Conservation (phyloP, 371 early-diverging fungal species). For the Mortierella sp. region DNA sequence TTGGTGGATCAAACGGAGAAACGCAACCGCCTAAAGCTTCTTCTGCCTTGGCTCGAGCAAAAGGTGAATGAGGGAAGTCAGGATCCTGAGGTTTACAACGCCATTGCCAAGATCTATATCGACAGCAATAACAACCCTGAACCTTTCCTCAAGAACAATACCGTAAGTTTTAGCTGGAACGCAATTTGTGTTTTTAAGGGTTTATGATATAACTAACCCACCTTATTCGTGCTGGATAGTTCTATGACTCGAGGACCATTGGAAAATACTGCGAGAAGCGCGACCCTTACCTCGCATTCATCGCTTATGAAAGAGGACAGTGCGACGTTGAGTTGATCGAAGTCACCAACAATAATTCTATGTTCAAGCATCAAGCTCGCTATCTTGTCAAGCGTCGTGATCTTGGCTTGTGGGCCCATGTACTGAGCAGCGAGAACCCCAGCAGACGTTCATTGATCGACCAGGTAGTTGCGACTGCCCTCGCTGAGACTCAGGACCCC, state of each 20-base stretch:
- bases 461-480: slow-evolving; percentile 88
- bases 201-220: background rate
- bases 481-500: slow-evolving; percentile 95
- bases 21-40: slow-evolving; percentile 95
- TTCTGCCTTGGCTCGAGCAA: slow-evolving; percentile 93
- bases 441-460: slow-evolving; percentile 93
- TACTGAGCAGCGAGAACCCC: slow-evolving; percentile 82
- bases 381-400: slow-evolving; percentile 95
- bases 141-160: slow-evolving; percentile 93
- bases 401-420: slow-evolving; percentile 86
- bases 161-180: slow-evolving; percentile 31
- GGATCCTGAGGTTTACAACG: slow-evolving; percentile 94
- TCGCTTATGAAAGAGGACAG: slow-evolving; percentile 95
- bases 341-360: slow-evolving; percentile 95
- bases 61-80: slow-evolving; percentile 88
- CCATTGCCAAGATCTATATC: slow-evolving; percentile 98
- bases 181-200: background rate
- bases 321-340: slow-evolving; percentile 94
- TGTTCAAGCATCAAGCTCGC: slow-evolving; percentile 99
- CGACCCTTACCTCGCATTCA: slow-evolving; percentile 95
- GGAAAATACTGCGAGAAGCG: slow-evolving; percentile 98
- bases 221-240: slow-evolving; percentile 45
- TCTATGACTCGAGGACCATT: slow-evolving; percentile 76
- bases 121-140: slow-evolving; percentile 99
- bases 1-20: slow-evolving; percentile 95